These are phyloP conservation scores for Talaromyces sp. DNA, from an alignment of 2,329 filamentous ascomycete genomes.

Conservation along the genomic window DNA sequence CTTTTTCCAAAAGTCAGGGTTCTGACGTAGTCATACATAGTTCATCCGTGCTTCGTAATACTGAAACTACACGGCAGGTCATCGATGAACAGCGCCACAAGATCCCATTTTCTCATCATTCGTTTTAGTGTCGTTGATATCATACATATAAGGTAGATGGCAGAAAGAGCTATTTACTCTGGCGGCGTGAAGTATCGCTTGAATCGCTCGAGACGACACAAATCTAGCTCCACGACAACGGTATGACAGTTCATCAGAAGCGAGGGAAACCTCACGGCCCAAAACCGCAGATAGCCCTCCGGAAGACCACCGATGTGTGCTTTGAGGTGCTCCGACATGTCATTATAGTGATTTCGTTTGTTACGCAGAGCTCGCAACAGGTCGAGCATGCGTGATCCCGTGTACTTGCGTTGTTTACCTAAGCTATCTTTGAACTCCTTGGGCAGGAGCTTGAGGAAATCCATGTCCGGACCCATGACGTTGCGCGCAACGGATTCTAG, in stretches of 20 bases:
- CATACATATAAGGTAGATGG: neutral
- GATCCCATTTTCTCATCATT: neutral
- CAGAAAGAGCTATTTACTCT: conserved; percentile 22
- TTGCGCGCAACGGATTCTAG: conserved; percentile 50
- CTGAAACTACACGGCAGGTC: neutral
- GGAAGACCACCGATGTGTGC: conserved; percentile 68
- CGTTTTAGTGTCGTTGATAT: neutral
- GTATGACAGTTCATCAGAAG: conserved; percentile 75
- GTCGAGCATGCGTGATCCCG: conserved; percentile 76
- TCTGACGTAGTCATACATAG: neutral
- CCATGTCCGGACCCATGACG: conserved; percentile 55
- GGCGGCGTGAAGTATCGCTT: conserved; percentile 41
- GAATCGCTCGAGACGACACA: conserved; percentile 47
- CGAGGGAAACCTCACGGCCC: conserved; percentile 73
- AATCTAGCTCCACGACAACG: conserved; percentile 63
- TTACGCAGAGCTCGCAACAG: conserved; percentile 84
- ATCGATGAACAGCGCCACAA: neutral
- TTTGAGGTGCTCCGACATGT: conserved; percentile 80
- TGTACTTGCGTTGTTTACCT: conserved; percentile 94
- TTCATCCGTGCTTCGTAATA: neutral
- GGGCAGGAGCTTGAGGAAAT: conserved; percentile 75
- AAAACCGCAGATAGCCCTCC: conserved; percentile 78
- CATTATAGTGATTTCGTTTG: conserved; percentile 97
- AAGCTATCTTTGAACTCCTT: conserved; percentile 81
- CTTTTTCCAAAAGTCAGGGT: neutral